Evolutionary conservation across 345 rosid species (phyloP).

Genomic region (Cardamine occulta): DNA sequence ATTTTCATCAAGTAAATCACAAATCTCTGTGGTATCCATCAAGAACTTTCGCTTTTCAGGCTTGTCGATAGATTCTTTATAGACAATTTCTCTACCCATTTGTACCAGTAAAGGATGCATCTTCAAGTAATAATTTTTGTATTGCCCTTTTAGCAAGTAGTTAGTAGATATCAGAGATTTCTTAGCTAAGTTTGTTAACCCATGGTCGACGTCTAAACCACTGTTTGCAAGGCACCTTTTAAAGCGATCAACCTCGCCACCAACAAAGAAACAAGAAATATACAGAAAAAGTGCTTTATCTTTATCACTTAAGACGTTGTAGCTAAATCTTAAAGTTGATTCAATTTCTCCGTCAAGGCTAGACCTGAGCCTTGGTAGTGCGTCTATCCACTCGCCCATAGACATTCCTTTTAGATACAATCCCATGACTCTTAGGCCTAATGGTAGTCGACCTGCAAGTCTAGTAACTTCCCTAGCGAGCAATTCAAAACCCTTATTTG

Average conservation of each 20-base stretch:
- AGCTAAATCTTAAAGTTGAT: slow-evolving; percentile 26
- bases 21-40: slow-evolving; percentile 21
- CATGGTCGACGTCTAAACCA: slow-evolving; percentile 6
- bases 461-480: background rate
- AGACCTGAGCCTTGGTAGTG: slow-evolving; percentile 10
- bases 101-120: slow-evolving; percentile 27
- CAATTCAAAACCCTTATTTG: background rate
- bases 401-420: background rate
- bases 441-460: slow-evolving; percentile 37
- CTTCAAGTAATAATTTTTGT: too few relatives aligned
- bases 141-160: too few relatives aligned
- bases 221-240: slow-evolving; percentile 1
- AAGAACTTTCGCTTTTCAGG: slow-evolving; percentile 35
- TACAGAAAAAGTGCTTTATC: slow-evolving; percentile 37
- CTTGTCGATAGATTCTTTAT: background rate
- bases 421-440: slow-evolving; percentile 44
- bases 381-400: slow-evolving; percentile 24
- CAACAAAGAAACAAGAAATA: slow-evolving; percentile 36
- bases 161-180: slow-evolving; percentile 39
- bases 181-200: slow-evolving; percentile 12
- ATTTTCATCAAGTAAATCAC: slow-evolving; percentile 21
- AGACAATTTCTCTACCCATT: slow-evolving; percentile 37
- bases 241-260: background rate
- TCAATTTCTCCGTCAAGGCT: slow-evolving; percentile 22
- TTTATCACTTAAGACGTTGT: slow-evolving; percentile 22